These are phyloP conservation scores for Botrytis sinoallii DNA, from an alignment of 2,329 filamentous ascomycete species.

Conservation along the genomic window DNA sequence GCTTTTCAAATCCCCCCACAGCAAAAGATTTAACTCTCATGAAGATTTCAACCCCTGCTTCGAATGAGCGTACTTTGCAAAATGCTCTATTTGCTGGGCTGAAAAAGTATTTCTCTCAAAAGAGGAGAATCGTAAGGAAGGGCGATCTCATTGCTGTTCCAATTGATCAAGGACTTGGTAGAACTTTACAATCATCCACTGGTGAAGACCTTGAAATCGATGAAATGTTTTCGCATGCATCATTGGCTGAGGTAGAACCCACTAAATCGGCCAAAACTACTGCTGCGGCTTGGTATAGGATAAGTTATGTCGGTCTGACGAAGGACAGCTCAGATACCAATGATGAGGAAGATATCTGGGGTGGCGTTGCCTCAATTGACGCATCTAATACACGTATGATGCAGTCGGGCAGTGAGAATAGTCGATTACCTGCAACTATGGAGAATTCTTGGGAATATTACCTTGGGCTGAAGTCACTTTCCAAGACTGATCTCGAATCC, in stretches of 20 bases:
- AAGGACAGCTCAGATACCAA: conserved; percentile 50
- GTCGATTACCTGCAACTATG: conserved; percentile 72
- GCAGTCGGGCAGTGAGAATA: conserved; percentile 83
- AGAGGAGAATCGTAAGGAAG: conserved; percentile 75
- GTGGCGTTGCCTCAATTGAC: conserved; percentile 81
- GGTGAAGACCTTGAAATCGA: conserved; percentile 65
- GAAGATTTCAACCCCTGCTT: conserved; percentile 84
- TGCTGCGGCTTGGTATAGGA: conserved; percentile 87
- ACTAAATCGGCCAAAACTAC: conserved; percentile 36
- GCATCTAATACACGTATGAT: conserved; percentile 84
- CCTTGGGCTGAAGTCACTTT: conserved; percentile 68
- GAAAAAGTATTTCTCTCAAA: conserved; percentile 83
- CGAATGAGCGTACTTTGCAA: conserved; percentile 80
- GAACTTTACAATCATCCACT: conserved; percentile 66
- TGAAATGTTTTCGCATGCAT: conserved; percentile 54
- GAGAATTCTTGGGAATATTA: conserved; percentile 88
- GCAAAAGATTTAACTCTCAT: conserved; percentile 78
- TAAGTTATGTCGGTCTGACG: conserved; percentile 66
- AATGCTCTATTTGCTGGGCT: conserved; percentile 81
- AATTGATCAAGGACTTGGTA: conserved; percentile 80
- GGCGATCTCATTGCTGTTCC: conserved; percentile 88
- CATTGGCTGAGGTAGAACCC: conserved; percentile 48
- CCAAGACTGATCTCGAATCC: conserved; percentile 47
- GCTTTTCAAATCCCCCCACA: conserved; percentile 54
- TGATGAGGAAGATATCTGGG: conserved; percentile 73